Evolutionary conservation across 371 early-diverging fungal genomes (phyloP).

Genomic region (Thermomucor indicae-seudaticae): DNA sequence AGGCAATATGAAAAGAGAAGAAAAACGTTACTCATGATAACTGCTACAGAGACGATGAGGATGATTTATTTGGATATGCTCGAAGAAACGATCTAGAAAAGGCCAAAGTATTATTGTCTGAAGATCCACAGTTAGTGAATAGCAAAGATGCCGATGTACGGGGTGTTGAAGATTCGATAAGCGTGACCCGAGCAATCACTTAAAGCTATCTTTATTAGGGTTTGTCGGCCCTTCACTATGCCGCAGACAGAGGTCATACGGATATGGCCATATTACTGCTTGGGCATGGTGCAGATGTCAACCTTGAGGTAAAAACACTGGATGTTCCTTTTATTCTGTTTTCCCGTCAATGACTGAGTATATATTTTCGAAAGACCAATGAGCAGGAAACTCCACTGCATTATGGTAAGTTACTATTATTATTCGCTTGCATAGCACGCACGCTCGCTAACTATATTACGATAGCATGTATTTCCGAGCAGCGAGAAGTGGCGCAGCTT

Average conservation of each 20-base stretch:
- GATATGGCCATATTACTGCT: slow-evolving; percentile 23
- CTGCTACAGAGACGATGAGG: slow-evolving; percentile 14
- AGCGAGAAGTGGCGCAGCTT: slow-evolving; percentile 23
- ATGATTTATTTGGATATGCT: slow-evolving; percentile 33
- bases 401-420: slow-evolving; percentile 23
- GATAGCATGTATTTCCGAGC: slow-evolving; percentile 44
- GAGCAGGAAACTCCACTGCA: slow-evolving; percentile 41
- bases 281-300: slow-evolving; percentile 34
- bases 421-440: neutral
- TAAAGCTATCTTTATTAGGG: slow-evolving; percentile 17
- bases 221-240: slow-evolving; percentile 38
- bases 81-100: slow-evolving; percentile 18
- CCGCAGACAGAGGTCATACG: slow-evolving; percentile 37
- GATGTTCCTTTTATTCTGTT: neutral
- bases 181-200: neutral
- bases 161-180: neutral
- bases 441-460: neutral
- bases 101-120: slow-evolving; percentile 3
- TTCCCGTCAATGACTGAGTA: no score
- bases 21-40: neutral
- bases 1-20: neutral
- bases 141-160: slow-evolving; percentile 22
- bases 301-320: slow-evolving; percentile 12
- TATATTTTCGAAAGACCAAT: slow-evolving; percentile 12
- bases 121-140: slow-evolving; percentile 8